phyloP scores from a whole-genome alignment of 768 basidiomycete genomes.

The Lactarius sanguifluus region DNA sequence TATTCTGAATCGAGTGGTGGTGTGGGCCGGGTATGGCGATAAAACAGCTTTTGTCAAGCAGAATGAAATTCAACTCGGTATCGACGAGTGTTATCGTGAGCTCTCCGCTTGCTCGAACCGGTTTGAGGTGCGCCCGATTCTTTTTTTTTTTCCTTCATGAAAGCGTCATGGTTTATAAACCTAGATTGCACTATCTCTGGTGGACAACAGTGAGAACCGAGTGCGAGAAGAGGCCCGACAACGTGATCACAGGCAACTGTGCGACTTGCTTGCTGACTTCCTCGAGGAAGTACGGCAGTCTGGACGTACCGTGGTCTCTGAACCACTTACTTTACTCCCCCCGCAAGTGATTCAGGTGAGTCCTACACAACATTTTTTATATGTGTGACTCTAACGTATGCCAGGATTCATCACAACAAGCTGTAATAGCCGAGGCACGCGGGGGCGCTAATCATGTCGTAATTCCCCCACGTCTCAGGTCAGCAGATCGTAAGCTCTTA shows the following conservation, averaged over 20 bases:
- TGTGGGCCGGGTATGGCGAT: slow-evolving; percentile 2
- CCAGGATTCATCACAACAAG: slow-evolving; percentile 2
- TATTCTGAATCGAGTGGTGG: slow-evolving; percentile 3
- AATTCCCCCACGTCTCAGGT: neutral
- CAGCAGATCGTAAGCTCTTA: slow-evolving; percentile 7
- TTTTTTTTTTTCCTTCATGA: neutral
- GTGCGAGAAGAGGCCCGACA: neutral
- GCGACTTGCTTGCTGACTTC: neutral
- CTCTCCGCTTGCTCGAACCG: slow-evolving; percentile 41
- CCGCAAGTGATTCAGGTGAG: slow-evolving; percentile 5
- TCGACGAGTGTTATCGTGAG: slow-evolving; percentile 41
- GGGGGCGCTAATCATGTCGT: neutral
- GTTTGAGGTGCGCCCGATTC: slow-evolving; percentile 38
- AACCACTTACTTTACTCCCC: neutral
- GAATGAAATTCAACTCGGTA: slow-evolving; percentile 43
- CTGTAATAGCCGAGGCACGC: neutral
- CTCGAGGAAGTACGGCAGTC: slow-evolving; percentile 8
- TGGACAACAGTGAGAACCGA: neutral
- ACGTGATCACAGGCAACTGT: neutral
- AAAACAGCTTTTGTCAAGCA: slow-evolving; percentile 36
- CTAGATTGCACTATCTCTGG: slow-evolving; percentile 8
- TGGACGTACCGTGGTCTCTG: neutral
- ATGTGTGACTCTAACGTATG: neutral
- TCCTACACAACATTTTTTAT: neutral
- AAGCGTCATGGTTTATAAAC: neutral